Conservation (phyloP, 495 filamentous ascomycete species). For the Melanomma pulvis-pyrius region DNA sequence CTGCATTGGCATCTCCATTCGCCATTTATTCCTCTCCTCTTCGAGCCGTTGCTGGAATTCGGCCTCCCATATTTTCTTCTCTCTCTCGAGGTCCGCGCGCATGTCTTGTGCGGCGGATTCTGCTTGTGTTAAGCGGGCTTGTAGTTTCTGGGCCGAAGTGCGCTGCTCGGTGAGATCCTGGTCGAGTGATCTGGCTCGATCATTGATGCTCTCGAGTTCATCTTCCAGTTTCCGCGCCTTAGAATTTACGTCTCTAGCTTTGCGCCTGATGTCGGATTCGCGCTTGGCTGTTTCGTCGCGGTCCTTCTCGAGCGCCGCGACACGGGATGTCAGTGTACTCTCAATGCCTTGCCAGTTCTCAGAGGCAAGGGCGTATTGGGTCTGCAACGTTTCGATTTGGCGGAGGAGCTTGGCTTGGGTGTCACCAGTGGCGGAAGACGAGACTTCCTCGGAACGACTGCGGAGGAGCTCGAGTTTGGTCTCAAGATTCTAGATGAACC, state of each 20-base stretch:
- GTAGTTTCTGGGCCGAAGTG: constrained; percentile 64
- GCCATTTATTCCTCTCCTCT: constrained; percentile 76
- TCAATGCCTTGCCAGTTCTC: constrained; percentile 99
- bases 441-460: constrained; percentile 83
- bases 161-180: constrained; percentile 61
- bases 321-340: constrained; percentile 71
- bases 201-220: constrained; percentile 73
- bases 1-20: constrained; percentile 54
- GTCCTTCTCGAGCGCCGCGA: constrained; percentile 81
- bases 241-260: constrained; percentile 77
- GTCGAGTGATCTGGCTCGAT: constrained; percentile 63
- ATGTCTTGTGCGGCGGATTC: constrained; percentile 63
- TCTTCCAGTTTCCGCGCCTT: constrained; percentile 79
- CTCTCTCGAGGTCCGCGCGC: constrained; percentile 66
- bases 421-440: constrained; percentile 77
- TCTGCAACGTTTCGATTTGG: constrained; percentile 94
- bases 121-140: constrained; percentile 65
- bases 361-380: constrained; percentile 89
- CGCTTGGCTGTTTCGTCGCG: constrained; percentile 80
- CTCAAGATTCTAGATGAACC: constrained; percentile 67
- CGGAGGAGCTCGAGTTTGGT: constrained; percentile 88
- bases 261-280: constrained; percentile 82
- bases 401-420: constrained; percentile 87
- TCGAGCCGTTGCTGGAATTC: constrained; percentile 64
- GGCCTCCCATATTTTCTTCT: constrained; percentile 67